phyloP scores from a whole-genome alignment of 495 filamentous ascomycete species.

The Tricharina praecox region DNA sequence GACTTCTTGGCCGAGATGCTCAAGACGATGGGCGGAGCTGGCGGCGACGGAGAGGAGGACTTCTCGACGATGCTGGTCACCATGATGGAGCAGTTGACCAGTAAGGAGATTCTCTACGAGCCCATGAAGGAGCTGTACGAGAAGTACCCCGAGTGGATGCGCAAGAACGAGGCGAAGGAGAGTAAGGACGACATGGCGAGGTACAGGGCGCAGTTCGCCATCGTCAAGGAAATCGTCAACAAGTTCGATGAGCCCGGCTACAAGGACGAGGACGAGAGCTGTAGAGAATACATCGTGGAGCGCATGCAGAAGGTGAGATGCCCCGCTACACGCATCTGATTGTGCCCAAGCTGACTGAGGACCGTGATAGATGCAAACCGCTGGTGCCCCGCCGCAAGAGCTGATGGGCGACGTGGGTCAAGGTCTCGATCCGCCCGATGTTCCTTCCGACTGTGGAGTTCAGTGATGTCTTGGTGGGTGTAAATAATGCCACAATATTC shows the following conservation, averaged over 20 bases:
- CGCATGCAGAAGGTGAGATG: slow-evolving; percentile 81
- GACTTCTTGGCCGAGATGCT: slow-evolving; percentile 74
- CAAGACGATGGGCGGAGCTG: slow-evolving; percentile 57
- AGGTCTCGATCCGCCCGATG: slow-evolving; percentile 51
- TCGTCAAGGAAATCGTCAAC: slow-evolving; percentile 74
- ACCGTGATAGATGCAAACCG: slow-evolving; percentile 69
- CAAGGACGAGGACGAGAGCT: slow-evolving; percentile 59
- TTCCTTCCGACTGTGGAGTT: slow-evolving; percentile 57
- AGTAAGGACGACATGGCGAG: slow-evolving; percentile 52
- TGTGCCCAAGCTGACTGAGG: not conserved
- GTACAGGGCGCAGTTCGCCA: slow-evolving; percentile 61
- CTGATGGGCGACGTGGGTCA: slow-evolving; percentile 75
- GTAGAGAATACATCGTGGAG: slow-evolving; percentile 86
- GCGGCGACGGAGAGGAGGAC: slow-evolving; percentile 59
- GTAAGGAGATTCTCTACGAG: slow-evolving; percentile 95
- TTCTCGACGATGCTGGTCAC: slow-evolving; percentile 82
- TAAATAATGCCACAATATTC: not conserved
- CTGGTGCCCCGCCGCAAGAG: slow-evolving; percentile 75
- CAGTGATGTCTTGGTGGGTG: slow-evolving; percentile 34
- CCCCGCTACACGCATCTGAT: no score
- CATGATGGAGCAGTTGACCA: slow-evolving; percentile 97
- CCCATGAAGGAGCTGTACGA: slow-evolving; percentile 92
- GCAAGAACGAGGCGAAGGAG: slow-evolving; percentile 49
- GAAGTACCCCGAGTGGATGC: slow-evolving; percentile 81
- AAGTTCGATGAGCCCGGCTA: slow-evolving; percentile 72